These are phyloP conservation scores for Carpinus viminea DNA, from an alignment of 306 rosid species.

Conservation along the genomic window DNA sequence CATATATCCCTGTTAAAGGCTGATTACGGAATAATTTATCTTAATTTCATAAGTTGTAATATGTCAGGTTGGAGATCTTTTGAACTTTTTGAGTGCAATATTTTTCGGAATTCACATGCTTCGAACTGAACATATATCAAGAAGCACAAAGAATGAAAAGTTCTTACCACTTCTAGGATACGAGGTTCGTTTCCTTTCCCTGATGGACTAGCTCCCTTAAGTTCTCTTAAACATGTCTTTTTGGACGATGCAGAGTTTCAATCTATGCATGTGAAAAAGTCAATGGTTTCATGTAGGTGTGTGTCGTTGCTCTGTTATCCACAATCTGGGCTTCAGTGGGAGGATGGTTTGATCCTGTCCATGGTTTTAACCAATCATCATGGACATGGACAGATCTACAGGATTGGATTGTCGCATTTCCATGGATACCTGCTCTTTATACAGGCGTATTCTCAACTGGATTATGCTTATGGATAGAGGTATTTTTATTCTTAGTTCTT, in stretches of 20 bases:
- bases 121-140: conserved; percentile 69
- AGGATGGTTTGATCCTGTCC: conserved; percentile 37
- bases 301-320: conserved; percentile 60
- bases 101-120: conserved; percentile 79
- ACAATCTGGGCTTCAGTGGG: conserved; percentile 58
- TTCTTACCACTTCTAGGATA: conserved; percentile 70
- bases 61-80: conserved; percentile 71
- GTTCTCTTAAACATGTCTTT: background rate
- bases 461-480: conserved; percentile 83
- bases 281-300: conserved; percentile 44
- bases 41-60: background rate
- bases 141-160: conserved; percentile 58
- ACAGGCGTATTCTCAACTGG: conserved; percentile 76
- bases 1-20: background rate
- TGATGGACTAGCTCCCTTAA: background rate
- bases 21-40: background rate
- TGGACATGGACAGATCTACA: conserved; percentile 53
- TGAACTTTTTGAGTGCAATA: conserved; percentile 66
- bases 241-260: conserved; percentile 1
- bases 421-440: conserved; percentile 79
- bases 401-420: conserved; percentile 58
- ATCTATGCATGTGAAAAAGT: conserved; percentile 15
- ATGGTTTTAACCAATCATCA: conserved; percentile 38
- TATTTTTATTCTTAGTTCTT: conserved; percentile 18
- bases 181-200: conserved; percentile 46